Evolutionary conservation across 352 stramenopile genomes (phyloP).

Genomic region (Globisporangium nodosum): DNA sequence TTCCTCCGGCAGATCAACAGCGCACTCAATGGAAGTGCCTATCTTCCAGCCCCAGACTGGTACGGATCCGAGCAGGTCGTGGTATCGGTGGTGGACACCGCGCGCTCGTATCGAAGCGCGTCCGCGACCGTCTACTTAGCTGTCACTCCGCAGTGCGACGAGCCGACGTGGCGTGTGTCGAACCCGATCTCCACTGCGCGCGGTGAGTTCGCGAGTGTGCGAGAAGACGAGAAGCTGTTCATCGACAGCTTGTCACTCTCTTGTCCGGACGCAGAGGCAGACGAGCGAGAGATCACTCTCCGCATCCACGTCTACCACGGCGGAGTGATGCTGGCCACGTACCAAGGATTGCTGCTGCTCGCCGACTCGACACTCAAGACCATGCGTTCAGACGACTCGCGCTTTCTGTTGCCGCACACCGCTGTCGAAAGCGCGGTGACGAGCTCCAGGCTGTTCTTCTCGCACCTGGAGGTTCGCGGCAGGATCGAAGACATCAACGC

Average conservation of each 20-base stretch:
- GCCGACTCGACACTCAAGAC: slow-evolving; percentile 13
- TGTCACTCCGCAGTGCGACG: slow-evolving; percentile 50
- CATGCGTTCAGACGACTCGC: background rate
- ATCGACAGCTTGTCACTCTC: slow-evolving; percentile 26
- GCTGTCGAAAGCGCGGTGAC: slow-evolving; percentile 9
- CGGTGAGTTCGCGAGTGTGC: slow-evolving; percentile 17
- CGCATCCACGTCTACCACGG: slow-evolving; percentile 29
- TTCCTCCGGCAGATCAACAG: slow-evolving; percentile 48
- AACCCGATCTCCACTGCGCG: background rate
- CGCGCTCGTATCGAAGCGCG: slow-evolving; percentile 4
- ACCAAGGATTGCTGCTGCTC: slow-evolving; percentile 29
- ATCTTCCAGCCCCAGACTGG: slow-evolving; percentile 46
- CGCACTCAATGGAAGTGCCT: slow-evolving; percentile 42
- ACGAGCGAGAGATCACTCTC: slow-evolving; percentile 29
- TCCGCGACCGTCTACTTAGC: slow-evolving; percentile 26
- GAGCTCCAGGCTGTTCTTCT: slow-evolving; percentile 42
- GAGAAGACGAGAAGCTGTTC: slow-evolving; percentile 40
- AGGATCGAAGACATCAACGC: slow-evolving; percentile 34
- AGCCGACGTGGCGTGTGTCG: slow-evolving; percentile 25
- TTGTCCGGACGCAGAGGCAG: slow-evolving; percentile 25
- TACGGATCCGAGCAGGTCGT: slow-evolving; percentile 47
- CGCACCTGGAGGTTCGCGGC: slow-evolving; percentile 23
- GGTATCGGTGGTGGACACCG: slow-evolving; percentile 24
- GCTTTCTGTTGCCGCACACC: background rate
- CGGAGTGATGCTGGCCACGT: slow-evolving; percentile 51